These are phyloP conservation scores for Phytophthora pinifolia DNA, from an alignment of 352 stramenopile species.

Conservation along the genomic window DNA sequence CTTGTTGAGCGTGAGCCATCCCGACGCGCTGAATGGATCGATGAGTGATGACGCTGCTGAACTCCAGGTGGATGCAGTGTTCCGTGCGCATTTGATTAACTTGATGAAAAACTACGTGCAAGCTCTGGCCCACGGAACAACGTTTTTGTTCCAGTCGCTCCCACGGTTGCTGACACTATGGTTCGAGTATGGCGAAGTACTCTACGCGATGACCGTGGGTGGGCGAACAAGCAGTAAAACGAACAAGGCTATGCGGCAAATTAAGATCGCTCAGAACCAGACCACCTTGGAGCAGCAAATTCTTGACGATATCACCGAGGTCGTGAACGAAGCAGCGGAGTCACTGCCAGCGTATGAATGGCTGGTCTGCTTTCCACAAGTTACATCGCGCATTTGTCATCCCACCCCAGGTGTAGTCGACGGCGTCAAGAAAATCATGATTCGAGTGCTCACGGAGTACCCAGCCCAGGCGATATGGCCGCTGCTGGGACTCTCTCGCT, in stretches of 20 bases:
- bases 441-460: conserved; percentile 92
- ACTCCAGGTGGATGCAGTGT: conserved; percentile 53
- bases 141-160: conserved; percentile 97
- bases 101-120: conserved; percentile 95
- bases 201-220: conserved; percentile 38
- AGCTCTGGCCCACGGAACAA: conserved; percentile 82
- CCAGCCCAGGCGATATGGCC: conserved; percentile 97
- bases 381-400: conserved; percentile 95
- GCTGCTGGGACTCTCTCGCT: conserved; percentile 93
- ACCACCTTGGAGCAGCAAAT: conserved; percentile 60
- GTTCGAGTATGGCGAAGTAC: conserved; percentile 94
- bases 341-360: conserved; percentile 91
- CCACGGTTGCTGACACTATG: conserved; percentile 96
- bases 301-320: conserved; percentile 59
- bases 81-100: conserved; percentile 78
- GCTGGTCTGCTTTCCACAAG: conserved; percentile 98
- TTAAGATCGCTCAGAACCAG: conserved; percentile 59
- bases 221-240: conserved; percentile 37
- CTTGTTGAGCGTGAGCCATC: conserved; percentile 75
- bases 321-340: conserved; percentile 60
- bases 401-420: conserved; percentile 84
- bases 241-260: conserved; percentile 64
- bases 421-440: conserved; percentile 93
- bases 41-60: conserved; percentile 42
- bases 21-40: conserved; percentile 37